Percentiles rank a stretch among this genome's conserved stretches.
phyloP scores from a whole-genome alignment of 148 eudicot species.

The Rhododendron williamsianum region DNA sequence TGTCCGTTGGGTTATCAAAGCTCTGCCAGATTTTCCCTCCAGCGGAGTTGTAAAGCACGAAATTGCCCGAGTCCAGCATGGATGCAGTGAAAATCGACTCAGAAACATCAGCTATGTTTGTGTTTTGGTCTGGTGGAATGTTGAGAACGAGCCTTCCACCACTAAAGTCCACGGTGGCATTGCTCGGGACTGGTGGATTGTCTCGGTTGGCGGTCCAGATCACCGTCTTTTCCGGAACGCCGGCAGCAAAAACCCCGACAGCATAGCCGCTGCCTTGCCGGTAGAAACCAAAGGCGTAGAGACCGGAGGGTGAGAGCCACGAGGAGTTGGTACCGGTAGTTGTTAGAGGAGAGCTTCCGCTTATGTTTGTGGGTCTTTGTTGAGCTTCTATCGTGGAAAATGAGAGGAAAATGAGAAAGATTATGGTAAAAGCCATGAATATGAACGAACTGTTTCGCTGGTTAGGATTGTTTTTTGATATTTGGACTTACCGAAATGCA shows the following conservation, averaged over 20 bases:
- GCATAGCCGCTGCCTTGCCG: slow-evolving; percentile 14
- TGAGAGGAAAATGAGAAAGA: no score
- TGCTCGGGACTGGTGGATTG: neutral
- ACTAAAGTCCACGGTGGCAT: neutral
- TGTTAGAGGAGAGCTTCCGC: neutral
- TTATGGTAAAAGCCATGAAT: neutral
- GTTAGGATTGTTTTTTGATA: neutral
- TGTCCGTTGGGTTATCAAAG: slow-evolving; percentile 30
- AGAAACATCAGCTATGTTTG: neutral
- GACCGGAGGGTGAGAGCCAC: slow-evolving; percentile 9
- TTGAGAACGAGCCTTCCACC: slow-evolving; percentile 13
- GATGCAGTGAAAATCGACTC: neutral
- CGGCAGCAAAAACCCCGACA: slow-evolving; percentile 22
- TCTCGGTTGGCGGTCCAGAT: slow-evolving; percentile 31
- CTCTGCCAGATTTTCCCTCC: slow-evolving; percentile 24
- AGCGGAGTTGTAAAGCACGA: slow-evolving; percentile 19
- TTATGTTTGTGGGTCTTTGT: neutral
- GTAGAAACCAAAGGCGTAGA: slow-evolving; percentile 35
- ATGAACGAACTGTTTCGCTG: no score
- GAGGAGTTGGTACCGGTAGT: neutral
- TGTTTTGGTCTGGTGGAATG: neutral
- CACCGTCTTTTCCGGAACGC: slow-evolving; percentile 18
- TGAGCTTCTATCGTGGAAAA: neutral
- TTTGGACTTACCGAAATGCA: no score
- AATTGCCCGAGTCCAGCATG: slow-evolving; percentile 32